phyloP scores from a whole-genome alignment of 2,329 filamentous ascomycete species.

The Verticillium albo-atrum region DNA sequence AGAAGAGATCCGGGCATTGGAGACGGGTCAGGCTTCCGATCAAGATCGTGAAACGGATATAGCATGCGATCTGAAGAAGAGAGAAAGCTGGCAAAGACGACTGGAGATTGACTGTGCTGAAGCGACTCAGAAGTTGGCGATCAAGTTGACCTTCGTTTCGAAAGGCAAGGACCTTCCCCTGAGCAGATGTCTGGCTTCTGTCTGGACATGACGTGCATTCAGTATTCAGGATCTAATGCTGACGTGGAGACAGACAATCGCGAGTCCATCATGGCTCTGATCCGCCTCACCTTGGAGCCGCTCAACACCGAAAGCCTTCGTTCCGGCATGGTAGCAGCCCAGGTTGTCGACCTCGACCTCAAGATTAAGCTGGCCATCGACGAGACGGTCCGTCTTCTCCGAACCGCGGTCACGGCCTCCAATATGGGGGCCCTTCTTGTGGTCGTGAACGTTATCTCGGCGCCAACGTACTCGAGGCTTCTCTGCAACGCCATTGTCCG shows the following conservation, averaged over 20 bases:
- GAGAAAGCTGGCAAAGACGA: conserved; percentile 8
- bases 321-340: conserved; percentile 4
- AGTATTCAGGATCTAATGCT: neutral
- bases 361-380: conserved; percentile 9
- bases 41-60: conserved; percentile 12
- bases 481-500: conserved; percentile 18
- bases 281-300: conserved; percentile 1
- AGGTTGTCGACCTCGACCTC: conserved; percentile 4
- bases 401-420: conserved; percentile 3
- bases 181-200: neutral
- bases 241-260: conserved; percentile 5
- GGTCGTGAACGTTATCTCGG: conserved; percentile 12
- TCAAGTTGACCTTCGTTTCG: conserved; percentile 5
- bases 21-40: conserved; percentile 7
- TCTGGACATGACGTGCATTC: neutral
- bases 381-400: conserved; percentile 6
- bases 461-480: conserved; percentile 16
- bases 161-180: neutral
- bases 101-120: neutral
- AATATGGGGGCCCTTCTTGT: neutral
- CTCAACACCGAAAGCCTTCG: neutral
- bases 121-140: neutral
- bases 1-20: conserved; percentile 4
- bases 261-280: conserved; percentile 7
- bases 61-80: conserved; percentile 5